These are phyloP conservation scores for Pythium aristosporum DNA, from an alignment of 352 stramenopile species.

Conservation along the genomic window DNA sequence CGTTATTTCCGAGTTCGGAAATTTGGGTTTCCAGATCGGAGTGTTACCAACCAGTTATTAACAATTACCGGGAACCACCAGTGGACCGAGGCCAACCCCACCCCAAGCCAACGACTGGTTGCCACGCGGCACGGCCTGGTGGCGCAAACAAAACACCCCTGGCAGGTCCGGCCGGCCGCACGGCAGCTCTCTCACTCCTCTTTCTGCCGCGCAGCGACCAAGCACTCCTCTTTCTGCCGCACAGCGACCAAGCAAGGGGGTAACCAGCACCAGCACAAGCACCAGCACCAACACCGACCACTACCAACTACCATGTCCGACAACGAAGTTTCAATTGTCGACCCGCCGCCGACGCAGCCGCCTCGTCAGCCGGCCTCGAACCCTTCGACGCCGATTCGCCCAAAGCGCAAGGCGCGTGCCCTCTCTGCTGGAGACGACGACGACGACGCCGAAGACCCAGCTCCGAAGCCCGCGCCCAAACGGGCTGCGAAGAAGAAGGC, in stretches of 20 bases:
- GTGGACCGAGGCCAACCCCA: too few relatives aligned
- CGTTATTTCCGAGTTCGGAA: too few relatives aligned
- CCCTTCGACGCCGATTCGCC: neutral
- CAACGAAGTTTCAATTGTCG: neutral
- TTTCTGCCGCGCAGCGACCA: slow-evolving; percentile 10
- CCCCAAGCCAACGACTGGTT: too few relatives aligned
- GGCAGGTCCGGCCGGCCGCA: too few relatives aligned
- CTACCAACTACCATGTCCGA: slow-evolving; percentile 2
- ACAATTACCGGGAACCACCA: too few relatives aligned
- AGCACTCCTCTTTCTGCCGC: slow-evolving; percentile 6
- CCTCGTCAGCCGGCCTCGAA: neutral
- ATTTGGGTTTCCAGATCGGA: too few relatives aligned
- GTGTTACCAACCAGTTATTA: too few relatives aligned
- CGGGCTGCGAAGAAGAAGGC: too few relatives aligned
- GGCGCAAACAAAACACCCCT: too few relatives aligned
- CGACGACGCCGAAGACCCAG: slow-evolving; percentile 1
- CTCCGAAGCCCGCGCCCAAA: too few relatives aligned
- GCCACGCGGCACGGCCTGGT: too few relatives aligned
- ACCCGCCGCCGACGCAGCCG: neutral
- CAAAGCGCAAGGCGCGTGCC: slow-evolving; percentile 2
- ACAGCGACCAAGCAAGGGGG: slow-evolving; percentile 10
- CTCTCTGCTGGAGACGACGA: neutral
- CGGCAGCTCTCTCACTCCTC: neutral
- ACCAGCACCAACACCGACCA: neutral
- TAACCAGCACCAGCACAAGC: too few relatives aligned